Evolutionary conservation across 208 protist species (phyloP), one percentile per base, ranked within the genome.

Genomic region (Tritrichomonas foetus): DNA sequence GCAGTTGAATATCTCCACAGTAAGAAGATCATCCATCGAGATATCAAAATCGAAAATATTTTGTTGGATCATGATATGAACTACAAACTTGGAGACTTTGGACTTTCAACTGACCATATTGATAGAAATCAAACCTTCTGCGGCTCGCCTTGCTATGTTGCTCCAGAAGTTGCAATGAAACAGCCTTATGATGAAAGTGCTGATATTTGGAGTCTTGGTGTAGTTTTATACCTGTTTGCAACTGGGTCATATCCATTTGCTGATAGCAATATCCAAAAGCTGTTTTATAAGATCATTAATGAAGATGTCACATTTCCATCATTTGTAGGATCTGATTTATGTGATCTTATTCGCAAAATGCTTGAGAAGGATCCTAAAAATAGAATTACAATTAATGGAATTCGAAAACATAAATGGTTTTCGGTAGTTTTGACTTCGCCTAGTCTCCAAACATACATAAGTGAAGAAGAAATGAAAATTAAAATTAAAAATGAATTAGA

Each of bases 171-270:
- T 39, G 72, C 97, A 13, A 89, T 95, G 66, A 94, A 95, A 27
- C 41, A 94, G 47, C 95, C 95, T 64, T 96, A 97, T 66, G 96
- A 95, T 44, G 95, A 95, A 61, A 96, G 94, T 36, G 96, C 97
- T 3, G 96, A 97, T 94, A 97, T 95, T 95, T 97, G 96, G 96
- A 94, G 74, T 41, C 93, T 97, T 20, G 96, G 96, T 50, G 96
- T 95, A 8, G 93, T 97, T 11, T 66, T 97, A 57, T 97, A 95
- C 94, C 25, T 36, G 3, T 50, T 82, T 33, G 74, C 50, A n/a
- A 20, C 41, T 47, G 74, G 74, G 3, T 50, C 20, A 30, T 36
- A 50, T n/a, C 74, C 74, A 30, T 82, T 82, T 36, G 33, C 30
- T 49, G 74, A 82, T 82, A n/a, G n/a, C n/a, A 82, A 82, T 30